phyloP scores from a whole-genome alignment of 352 stramenopile species.

The Pythium apleroticum region DNA sequence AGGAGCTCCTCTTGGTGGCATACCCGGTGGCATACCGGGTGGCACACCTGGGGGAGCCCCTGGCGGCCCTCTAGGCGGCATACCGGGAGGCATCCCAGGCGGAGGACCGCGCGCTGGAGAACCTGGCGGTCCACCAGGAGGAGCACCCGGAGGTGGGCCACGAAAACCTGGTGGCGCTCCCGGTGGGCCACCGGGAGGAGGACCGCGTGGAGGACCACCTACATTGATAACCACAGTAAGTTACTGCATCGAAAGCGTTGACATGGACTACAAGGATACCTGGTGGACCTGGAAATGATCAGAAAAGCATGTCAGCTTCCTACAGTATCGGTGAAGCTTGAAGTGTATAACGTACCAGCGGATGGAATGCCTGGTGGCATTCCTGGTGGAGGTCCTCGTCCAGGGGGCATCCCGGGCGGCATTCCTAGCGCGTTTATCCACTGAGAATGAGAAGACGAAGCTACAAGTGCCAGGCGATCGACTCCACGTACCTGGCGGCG shows the following conservation, averaged over 20 bases:
- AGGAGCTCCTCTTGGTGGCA: slow-evolving; percentile 14
- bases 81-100: slow-evolving; percentile 16
- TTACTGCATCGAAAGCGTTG: not conserved
- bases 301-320: not conserved
- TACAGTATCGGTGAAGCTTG: not conserved
- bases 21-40: slow-evolving; percentile 20
- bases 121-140: slow-evolving; percentile 19
- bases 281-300: not conserved
- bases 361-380: slow-evolving; percentile 26
- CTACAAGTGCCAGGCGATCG: not conserved
- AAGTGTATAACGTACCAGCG: slow-evolving; percentile 33
- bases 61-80: slow-evolving; percentile 17
- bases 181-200: slow-evolving; percentile 22
- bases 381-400: slow-evolving; percentile 25
- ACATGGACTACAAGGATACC: not conserved
- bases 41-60: slow-evolving; percentile 13
- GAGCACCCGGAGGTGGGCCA: slow-evolving; percentile 30
- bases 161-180: slow-evolving; percentile 26
- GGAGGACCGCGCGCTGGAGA: slow-evolving; percentile 29
- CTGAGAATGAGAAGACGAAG: not conserved
- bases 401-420: slow-evolving; percentile 19
- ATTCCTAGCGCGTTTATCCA: not conserved
- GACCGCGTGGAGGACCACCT: slow-evolving; percentile 20
- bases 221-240: not conserved
- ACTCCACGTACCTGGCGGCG: not conserved